These are phyloP conservation scores for Rhizophagus clarus DNA, from an alignment of 192 early-diverging fungal genomes.

Conservation along the genomic window DNA sequence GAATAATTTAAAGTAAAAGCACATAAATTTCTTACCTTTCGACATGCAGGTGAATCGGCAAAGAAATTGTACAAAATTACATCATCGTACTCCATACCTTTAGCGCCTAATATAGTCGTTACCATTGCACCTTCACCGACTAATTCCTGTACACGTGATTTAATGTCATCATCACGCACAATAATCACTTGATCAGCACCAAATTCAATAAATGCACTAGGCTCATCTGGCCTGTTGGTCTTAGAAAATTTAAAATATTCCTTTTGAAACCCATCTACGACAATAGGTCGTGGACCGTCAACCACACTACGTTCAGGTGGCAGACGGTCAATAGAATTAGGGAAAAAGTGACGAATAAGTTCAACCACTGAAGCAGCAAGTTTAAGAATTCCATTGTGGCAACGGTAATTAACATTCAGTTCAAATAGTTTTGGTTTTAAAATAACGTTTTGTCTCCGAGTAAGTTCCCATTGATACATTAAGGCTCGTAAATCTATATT, in stretches of 20 bases:
- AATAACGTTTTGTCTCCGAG: neutral
- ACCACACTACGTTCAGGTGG: neutral
- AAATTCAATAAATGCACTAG: neutral
- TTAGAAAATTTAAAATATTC: neutral
- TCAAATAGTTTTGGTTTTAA: conserved; percentile 25
- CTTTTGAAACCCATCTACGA: neutral
- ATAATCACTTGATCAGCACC: conserved; percentile 25
- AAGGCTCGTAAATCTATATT: conserved; percentile 1
- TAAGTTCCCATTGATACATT: conserved; percentile 18
- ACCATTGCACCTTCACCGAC: conserved; percentile 1
- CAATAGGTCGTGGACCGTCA: conserved; percentile 1
- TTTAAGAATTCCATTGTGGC: conserved; percentile 23
- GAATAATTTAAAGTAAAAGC: neutral
- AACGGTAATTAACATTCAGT: conserved; percentile 23
- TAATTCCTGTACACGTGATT: neutral
- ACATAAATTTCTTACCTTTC: neutral
- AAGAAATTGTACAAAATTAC: conserved; percentile 34
- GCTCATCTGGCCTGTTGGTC: no score
- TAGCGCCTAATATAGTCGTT: conserved; percentile 5
- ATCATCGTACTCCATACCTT: conserved; percentile 26
- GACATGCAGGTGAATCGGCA: neutral
- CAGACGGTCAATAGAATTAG: neutral
- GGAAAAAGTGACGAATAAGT: neutral
- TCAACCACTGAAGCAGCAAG: conserved; percentile 20
- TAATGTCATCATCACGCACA: neutral